These are phyloP conservation scores for Hygrophoropsis aurantiaca DNA, from an alignment of 768 basidiomycete species.

Conservation along the genomic window DNA sequence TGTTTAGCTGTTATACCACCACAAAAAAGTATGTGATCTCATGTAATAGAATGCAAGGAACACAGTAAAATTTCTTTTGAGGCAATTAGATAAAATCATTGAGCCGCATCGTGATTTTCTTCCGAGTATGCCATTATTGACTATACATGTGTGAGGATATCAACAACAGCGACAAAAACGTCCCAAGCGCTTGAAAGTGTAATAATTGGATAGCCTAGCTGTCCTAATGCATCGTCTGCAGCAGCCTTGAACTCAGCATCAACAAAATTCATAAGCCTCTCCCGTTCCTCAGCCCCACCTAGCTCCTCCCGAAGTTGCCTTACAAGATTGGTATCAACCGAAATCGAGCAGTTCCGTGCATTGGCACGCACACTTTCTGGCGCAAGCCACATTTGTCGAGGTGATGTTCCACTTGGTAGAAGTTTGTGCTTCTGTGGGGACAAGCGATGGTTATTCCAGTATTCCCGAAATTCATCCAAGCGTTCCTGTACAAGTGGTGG, in stretches of 20 bases:
- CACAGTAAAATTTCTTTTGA: too few species aligned
- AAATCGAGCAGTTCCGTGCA: background rate
- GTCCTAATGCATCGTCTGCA: background rate
- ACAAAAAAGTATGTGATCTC: too few species aligned
- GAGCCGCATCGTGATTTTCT: too few species aligned
- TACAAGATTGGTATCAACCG: background rate
- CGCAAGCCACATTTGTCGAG: constrained; percentile 12
- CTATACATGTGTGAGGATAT: background rate
- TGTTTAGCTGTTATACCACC: too few species aligned
- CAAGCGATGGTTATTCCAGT: constrained; percentile 24
- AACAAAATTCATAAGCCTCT: background rate
- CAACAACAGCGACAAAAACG: background rate
- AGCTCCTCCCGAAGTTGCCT: background rate
- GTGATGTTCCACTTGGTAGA: constrained; percentile 25
- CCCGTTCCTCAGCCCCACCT: background rate
- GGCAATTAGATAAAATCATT: too few species aligned
- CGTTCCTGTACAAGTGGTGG: constrained; percentile 17
- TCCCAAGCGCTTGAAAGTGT: background rate
- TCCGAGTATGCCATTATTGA: background rate
- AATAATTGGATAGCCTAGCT: background rate
- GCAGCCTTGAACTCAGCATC: background rate
- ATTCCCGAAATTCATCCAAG: constrained; percentile 18
- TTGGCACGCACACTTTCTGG: background rate
- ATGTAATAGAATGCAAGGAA: too few species aligned
- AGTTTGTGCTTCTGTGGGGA: constrained; percentile 17